Conservation (phyloP, 768 basidiomycete genomes). For the Mycena sanguinolenta region DNA sequence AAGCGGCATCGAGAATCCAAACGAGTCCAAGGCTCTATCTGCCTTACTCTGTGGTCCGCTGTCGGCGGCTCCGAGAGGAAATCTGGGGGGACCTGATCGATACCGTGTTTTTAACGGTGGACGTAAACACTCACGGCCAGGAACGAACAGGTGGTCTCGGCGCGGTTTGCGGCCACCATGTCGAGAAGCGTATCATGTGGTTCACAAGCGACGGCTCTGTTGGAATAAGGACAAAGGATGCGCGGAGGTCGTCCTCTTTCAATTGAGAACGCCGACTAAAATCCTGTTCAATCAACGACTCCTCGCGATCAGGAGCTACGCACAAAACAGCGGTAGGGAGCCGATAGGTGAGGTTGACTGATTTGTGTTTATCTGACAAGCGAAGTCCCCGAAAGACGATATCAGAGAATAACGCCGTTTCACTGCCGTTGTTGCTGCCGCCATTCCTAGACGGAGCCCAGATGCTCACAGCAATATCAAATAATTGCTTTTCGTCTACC, state of each 20-base stretch:
- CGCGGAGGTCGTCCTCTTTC: constrained; percentile 24
- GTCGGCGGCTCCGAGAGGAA: constrained; percentile 20
- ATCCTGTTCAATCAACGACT: not conserved
- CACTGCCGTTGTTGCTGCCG: not conserved
- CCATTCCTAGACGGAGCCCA: constrained; percentile 18
- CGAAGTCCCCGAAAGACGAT: constrained; percentile 29
- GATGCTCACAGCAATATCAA: constrained; percentile 33
- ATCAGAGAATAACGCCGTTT: constrained; percentile 29
- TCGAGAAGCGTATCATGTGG: constrained; percentile 28
- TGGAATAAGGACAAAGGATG: constrained; percentile 30
- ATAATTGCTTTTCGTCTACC: constrained; percentile 18
- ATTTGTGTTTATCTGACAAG: constrained; percentile 24
- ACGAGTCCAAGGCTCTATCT: constrained; percentile 30
- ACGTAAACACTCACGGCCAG: constrained; percentile 27
- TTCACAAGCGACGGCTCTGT: constrained; percentile 26
- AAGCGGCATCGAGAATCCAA: constrained; percentile 26
- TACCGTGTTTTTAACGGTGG: not conserved
- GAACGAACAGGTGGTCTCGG: constrained; percentile 15
- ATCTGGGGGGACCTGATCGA: constrained; percentile 5
- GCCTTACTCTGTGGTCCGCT: not conserved
- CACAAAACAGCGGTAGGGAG: constrained; percentile 26
- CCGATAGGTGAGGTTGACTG: not conserved
- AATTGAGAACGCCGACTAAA: constrained; percentile 7
- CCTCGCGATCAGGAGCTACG: not conserved
- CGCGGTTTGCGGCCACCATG: constrained; percentile 23